Evolutionary conservation across 371 early-diverging fungal genomes (phyloP), one percentile per base, ranked within the genome.

Genomic region (Mucor velutinosus): DNA sequence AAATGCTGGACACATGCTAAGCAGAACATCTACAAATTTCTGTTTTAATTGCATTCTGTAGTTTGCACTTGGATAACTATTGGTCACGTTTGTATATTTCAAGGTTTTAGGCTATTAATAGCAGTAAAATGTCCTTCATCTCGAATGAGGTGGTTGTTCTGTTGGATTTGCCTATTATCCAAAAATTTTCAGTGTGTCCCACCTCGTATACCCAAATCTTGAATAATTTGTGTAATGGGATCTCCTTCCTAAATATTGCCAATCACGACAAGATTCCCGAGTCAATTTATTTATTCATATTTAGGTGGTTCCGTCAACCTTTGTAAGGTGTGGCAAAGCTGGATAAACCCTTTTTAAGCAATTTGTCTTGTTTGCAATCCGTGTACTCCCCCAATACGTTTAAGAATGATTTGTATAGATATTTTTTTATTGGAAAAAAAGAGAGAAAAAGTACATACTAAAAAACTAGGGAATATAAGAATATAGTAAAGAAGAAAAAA

Each of bases 241-340:
- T 45, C 45, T 45, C 45, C 37, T 45, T 19, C 45, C 19, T 45
- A 45, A 45, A 45, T 19, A 45, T 45, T 45, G 45, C 45, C 45
- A 45, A 45, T 45, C 45, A 45, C 5, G 45, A 45, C 4, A 45
- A 45, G 45, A 19, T 45, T n/a, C 45, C 45, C 45, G 45, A 45
- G 45, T 45, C 45, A 45, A 45, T 19, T 19, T n/a, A 15, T 43
- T 43, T 43, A 19, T 45, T 45, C 19, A 45, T 45, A 45, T 37
- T 37, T 55, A 60, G 71, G 33, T 29, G 12, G 19, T 70, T 66
- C 71, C 71, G 70, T 19, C 32, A 21, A 23, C 45, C 6, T 45
- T 45, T 45, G 30, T 23, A 41, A 61, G 56, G 62, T 67, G 62
- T 67, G 67, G 61, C 61, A 67, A 67, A 67, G 55, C 65, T 65